These are phyloP conservation scores for Scolecobasidium constrictum DNA, from an alignment of 2,329 filamentous ascomycete species.

Conservation along the genomic window DNA sequence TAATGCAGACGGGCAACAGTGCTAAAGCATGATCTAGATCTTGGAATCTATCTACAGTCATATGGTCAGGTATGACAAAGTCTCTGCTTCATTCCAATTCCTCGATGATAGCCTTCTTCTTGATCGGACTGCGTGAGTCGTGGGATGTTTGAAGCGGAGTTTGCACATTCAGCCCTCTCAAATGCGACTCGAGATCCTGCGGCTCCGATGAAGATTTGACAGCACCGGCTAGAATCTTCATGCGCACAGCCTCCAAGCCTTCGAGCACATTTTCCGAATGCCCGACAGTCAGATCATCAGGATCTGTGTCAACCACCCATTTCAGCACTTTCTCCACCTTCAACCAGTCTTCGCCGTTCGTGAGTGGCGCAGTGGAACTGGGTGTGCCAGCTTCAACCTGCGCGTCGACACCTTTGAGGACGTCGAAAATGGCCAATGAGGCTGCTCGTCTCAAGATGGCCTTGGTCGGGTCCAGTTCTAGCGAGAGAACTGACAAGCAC, in stretches of 20 bases:
- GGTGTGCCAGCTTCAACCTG: slow-evolving; percentile 34
- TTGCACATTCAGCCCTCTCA: no score
- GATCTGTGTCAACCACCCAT: slow-evolving; percentile 56
- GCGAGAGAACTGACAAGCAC: slow-evolving; percentile 48
- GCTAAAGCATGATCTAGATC: no score
- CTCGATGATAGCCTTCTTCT: no score
- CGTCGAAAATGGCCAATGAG: slow-evolving; percentile 50
- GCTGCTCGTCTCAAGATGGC: slow-evolving; percentile 58
- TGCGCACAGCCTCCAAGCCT: slow-evolving; percentile 51
- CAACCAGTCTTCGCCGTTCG: slow-evolving; percentile 44
- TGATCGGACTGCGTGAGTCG: no score
- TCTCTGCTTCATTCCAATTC: not conserved
- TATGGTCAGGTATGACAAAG: no score
- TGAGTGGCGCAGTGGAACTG: slow-evolving; percentile 34
- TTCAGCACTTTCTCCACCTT: slow-evolving; percentile 52
- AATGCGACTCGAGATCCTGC: no score
- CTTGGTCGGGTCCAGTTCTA: slow-evolving; percentile 50
- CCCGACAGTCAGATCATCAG: slow-evolving; percentile 55
- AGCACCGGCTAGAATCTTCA: slow-evolving; percentile 27
- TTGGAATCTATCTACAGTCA: no score
- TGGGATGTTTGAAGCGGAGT: no score
- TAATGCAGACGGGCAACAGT: not conserved
- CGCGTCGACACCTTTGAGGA: slow-evolving; percentile 49
- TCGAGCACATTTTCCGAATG: slow-evolving; percentile 59
- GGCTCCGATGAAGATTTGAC: no score